These are phyloP conservation scores for Gliomastix tumulicola DNA, from an alignment of 2,329 filamentous ascomycete genomes.

Conservation along the genomic window DNA sequence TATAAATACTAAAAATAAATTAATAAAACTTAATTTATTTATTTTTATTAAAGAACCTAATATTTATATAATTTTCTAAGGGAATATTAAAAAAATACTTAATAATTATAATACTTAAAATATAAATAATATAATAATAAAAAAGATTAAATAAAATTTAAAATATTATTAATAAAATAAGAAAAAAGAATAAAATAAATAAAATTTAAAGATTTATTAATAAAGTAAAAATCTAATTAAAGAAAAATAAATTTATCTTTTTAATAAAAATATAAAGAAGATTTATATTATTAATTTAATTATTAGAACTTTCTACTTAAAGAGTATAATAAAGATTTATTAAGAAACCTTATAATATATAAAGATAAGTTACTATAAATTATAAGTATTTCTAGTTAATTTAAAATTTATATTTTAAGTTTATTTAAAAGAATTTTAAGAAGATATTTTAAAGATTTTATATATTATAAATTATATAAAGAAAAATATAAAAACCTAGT, in stretches of 20 bases:
- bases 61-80: background rate
- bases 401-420: background rate
- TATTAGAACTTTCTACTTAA: background rate
- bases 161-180: background rate
- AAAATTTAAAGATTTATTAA: background rate
- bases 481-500: background rate
- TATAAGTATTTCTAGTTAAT: background rate
- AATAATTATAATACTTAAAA: constrained; percentile 1
- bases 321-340: background rate
- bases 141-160: background rate
- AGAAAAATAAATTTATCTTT: constrained; percentile 1
- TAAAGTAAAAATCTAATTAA: background rate
- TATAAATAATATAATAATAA: background rate
- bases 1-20: background rate
- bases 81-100: background rate
- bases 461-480: constrained; percentile 2
- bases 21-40: background rate
- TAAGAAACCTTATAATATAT: background rate
- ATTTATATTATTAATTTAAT: constrained; percentile 1
- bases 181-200: background rate
- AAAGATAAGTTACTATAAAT: background rate
- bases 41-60: background rate
- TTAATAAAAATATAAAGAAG: constrained; percentile 1
- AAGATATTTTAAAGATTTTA: background rate
- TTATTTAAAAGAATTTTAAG: background rate